Base-by-base conservation (phyloP, 208 protist genomes). In the Trypanosoma scelopori region DNA sequence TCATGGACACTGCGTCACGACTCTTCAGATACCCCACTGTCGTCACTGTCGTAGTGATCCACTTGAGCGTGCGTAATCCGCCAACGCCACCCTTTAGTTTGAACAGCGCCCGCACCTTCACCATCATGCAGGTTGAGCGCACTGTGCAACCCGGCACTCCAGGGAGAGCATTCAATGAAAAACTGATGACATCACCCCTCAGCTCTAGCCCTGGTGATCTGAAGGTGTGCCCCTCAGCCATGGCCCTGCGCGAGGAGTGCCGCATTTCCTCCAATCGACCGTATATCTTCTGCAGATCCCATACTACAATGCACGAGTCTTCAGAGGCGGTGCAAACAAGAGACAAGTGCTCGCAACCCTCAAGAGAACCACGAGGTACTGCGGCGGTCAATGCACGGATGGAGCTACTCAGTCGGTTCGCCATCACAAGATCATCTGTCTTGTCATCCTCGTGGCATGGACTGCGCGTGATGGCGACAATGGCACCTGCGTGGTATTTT, bases 271-370 rank as follows among this genome's bases (percentile, higher is more conserved):
- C 85, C 5, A 96, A 46, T 9, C 79, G 64, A 52, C 85, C 69
- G 67, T 93, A 96, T 23, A 96, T 85, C 47, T 82, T 89, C 22
- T 79, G 67, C 13, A 91, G 45, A 59, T 93, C 87, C 87, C 90
- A 96, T n/a, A 96, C 71, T 5, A 90, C 80, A 18, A 96, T 60
- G 58, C 79, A 84, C 12, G 84, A 91, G 58, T 96, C 90, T 12
- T 87, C 82, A 3, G 89, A 92, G 0, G 89, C 89, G 20, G 80
- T 87, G 61, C 89, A 95, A 25, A 95, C 75, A 45, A 95, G 78
- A 13, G 81, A 85, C 25, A 95, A 75, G 76, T 95, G 89, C 56
- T 90, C 76, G 4, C 85, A 78, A 4, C 62, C 69, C 27, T 77
- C 73, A 25, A 3, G 46, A 16, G 41, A 53, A 20, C 20, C 41